Percentiles rank a stretch among this genome's conserved stretches.
These are phyloP conservation scores for Tetradesmus obliquus DNA, from an alignment of 139 green algal genomes.

Conservation along the genomic window DNA sequence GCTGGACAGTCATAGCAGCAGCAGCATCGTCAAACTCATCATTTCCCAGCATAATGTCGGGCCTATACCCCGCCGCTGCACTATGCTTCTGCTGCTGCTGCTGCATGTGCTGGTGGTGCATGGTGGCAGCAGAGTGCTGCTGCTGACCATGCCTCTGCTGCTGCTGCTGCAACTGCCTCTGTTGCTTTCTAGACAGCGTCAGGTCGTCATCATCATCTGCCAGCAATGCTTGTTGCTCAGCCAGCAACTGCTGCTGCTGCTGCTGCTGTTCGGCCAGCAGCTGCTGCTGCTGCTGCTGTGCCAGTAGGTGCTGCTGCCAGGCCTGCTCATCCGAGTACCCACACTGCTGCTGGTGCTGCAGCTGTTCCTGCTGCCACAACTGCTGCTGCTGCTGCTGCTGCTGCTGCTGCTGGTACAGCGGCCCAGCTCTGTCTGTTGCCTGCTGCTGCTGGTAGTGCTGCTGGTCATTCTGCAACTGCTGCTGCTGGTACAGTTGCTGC, in stretches of 20 bases:
- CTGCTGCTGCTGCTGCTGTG: background rate
- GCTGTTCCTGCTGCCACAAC: background rate
- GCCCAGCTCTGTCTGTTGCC: background rate
- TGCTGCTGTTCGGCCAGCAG: background rate
- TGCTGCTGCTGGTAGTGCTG: background rate
- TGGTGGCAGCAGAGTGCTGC: background rate
- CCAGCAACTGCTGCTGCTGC: background rate
- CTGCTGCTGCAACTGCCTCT: background rate
- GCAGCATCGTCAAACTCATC: background rate
- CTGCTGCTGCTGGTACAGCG: background rate
- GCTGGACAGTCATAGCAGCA: background rate
- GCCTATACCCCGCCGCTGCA: background rate
- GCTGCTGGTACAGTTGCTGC: background rate
- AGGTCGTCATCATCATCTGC: background rate
- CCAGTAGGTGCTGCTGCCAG: conserved; percentile 4
- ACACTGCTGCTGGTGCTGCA: conserved; percentile 8
- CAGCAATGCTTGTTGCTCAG: background rate
- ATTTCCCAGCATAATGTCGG: background rate
- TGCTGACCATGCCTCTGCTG: background rate
- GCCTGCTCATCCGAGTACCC: background rate
- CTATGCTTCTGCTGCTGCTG: background rate
- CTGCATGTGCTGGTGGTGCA: background rate
- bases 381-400: background rate
- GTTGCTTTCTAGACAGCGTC: background rate
- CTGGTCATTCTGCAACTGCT: background rate